Evolutionary conservation across 2,329 filamentous ascomycete species (phyloP), one percentile per base, ranked within the genome.

Genomic region (Fusarium aywerte): DNA sequence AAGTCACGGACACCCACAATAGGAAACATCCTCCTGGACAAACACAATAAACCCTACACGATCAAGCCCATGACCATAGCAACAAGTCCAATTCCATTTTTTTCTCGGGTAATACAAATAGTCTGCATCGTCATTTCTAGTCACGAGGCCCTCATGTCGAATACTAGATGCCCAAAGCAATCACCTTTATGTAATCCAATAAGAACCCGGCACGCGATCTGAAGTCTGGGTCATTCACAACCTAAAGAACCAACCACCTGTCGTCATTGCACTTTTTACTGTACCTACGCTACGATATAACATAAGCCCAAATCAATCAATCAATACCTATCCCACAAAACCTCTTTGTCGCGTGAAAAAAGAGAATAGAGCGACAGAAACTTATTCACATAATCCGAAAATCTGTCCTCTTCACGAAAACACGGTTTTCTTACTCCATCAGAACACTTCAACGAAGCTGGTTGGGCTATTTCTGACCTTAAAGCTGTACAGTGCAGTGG

Each of bases 181-280:
- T 47, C 33, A 35, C 51, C 58, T 64, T n/a, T 64, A 65, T 64
- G 61, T 64, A 59, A 64, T 64, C 61, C 61, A 64, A 59, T 64
- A 51, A 39, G 42, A 63, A 32, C n/a, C 35, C 11, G 32, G 45
- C 61, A 64, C 61, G 60, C 45, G 61, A 44, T 64, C 60, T 27
- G 27, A 27, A n/a, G 7, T 27, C 27, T 52, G 18, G 61, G 60
- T 65, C 61, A 65, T 64, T 52, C 52, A 57, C 29, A 12, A 33
- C 35, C 42, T 32, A 59, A 50, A n/a, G 35, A 53, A 58, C 61
- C 60, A 63, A 64, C 61, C 60, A 65, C 45, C 42, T 65, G 42
- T 64, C 61, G 60, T 54, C 53, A 59, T 65, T 38, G 36, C 18
- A 59, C 13, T 43, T 25, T 27, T 27, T 7, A 9, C 25, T 27